Evolutionary conservation across 202 grass and related monocot genomes (phyloP).

Genomic region (Panicum virgatum): DNA sequence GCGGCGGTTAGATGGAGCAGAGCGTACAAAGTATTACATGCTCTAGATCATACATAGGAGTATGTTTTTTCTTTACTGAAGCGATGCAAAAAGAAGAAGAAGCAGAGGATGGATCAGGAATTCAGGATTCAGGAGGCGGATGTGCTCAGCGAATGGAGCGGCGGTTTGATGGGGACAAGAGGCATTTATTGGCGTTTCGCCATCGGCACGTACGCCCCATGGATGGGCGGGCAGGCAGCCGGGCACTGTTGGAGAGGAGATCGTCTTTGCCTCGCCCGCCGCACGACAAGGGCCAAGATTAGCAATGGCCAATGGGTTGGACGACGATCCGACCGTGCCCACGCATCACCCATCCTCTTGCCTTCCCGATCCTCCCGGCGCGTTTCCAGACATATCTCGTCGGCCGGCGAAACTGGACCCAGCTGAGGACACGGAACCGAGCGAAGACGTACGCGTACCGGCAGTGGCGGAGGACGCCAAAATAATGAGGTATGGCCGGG

Average conservation of each 20-base stretch:
- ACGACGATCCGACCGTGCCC: neutral
- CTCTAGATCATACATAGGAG: too few relatives aligned
- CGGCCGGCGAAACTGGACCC: too few relatives aligned
- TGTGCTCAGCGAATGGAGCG: neutral
- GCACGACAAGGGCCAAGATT: neutral
- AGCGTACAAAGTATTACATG: too few relatives aligned
- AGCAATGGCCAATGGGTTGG: too few relatives aligned
- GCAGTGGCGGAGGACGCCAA: too few relatives aligned
- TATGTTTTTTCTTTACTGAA: neutral
- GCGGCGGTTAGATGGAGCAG: too few relatives aligned
- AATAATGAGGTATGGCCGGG: too few relatives aligned
- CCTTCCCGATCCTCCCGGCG: too few relatives aligned
- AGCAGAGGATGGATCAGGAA: neutral
- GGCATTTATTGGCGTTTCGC: constrained; percentile 29
- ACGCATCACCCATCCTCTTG: neutral
- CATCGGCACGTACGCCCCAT: constrained; percentile 14
- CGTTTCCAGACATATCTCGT: too few relatives aligned
- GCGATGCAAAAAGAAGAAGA: neutral
- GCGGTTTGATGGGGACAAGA: constrained; percentile 40
- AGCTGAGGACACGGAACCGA: too few relatives aligned
- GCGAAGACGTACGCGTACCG: too few relatives aligned
- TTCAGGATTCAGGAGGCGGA: neutral
- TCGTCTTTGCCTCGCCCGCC: neutral
- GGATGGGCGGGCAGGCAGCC: neutral
- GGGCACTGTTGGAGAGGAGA: neutral